Evolutionary conservation across 768 basidiomycete genomes (phyloP).

Genomic region (Russula earlei): DNA sequence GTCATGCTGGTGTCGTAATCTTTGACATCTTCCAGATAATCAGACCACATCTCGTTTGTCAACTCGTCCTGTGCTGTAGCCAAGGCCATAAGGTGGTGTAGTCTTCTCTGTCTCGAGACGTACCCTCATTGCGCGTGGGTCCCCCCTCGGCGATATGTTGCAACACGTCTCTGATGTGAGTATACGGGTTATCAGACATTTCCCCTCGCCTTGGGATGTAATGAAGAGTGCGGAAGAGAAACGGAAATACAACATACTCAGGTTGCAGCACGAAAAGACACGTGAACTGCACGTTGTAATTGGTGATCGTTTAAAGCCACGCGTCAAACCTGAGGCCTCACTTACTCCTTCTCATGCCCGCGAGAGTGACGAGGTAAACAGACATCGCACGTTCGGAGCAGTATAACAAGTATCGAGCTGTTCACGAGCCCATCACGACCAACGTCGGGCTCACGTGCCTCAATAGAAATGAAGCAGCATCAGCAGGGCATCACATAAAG

Average conservation of each 20-base stretch:
- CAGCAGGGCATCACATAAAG: too few species aligned
- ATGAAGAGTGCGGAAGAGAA: neutral
- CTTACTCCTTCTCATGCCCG: too few species aligned
- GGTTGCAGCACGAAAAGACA: too few species aligned
- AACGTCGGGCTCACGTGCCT: too few species aligned
- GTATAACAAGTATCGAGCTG: too few species aligned
- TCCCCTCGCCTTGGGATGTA: neutral
- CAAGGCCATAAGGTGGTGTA: neutral
- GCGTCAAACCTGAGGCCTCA: too few species aligned
- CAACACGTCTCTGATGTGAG: neutral
- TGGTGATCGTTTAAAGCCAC: too few species aligned
- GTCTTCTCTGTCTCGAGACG: neutral
- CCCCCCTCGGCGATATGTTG: neutral
- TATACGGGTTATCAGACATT: neutral
- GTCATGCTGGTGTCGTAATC: constrained; percentile 2
- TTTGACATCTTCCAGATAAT: constrained; percentile 6
- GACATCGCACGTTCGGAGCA: too few species aligned
- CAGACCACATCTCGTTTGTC: constrained; percentile 12
- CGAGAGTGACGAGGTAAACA: too few species aligned
- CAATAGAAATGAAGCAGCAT: too few species aligned
- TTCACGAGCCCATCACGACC: too few species aligned
- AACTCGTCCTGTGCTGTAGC: neutral
- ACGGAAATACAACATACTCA: neutral
- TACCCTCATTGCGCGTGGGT: neutral
- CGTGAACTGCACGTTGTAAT: too few species aligned